Evolutionary conservation across 2,329 filamentous ascomycete genomes (phyloP).

Genomic region (Fusarium temperatum): DNA sequence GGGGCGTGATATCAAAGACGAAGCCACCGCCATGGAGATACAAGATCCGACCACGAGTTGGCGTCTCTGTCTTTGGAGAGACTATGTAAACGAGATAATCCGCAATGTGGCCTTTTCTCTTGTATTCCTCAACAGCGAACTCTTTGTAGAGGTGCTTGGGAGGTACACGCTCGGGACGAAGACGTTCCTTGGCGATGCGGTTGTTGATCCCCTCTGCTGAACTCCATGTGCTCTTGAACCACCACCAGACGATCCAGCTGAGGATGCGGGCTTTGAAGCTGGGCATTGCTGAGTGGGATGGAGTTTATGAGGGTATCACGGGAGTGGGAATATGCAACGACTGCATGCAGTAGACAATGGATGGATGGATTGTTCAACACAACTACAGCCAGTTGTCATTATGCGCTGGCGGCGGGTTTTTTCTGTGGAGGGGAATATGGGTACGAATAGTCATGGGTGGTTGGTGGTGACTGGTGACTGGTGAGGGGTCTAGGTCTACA

Average conservation of each 20-base stretch:
- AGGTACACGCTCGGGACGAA: constrained; percentile 30
- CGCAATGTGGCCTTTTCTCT: constrained; percentile 18
- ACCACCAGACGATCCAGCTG: constrained; percentile 43
- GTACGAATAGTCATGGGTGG: constrained; percentile 1
- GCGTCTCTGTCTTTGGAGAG: constrained; percentile 44
- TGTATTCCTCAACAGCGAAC: constrained; percentile 41
- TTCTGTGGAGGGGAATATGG: constrained; percentile 24
- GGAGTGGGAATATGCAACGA: background rate
- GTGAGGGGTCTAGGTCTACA: constrained; percentile 9
- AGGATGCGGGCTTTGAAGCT: constrained; percentile 41
- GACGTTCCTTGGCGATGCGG: constrained; percentile 38
- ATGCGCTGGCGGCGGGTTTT: constrained; percentile 11
- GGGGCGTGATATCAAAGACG: constrained; percentile 41
- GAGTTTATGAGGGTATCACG: background rate
- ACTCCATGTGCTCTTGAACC: constrained; percentile 39
- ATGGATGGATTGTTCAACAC: background rate
- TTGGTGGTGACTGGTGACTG: background rate
- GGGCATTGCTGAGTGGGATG: constrained; percentile 30
- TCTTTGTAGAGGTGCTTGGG: constrained; percentile 38
- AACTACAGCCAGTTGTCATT: background rate
- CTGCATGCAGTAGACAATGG: constrained; percentile 3
- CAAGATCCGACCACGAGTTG: constrained; percentile 42
- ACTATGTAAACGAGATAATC: constrained; percentile 42
- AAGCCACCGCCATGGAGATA: constrained; percentile 47
- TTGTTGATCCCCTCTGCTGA: constrained; percentile 38